Conservation (phyloP, 2,329 filamentous ascomycete species). For the Paradendryphiella salina region DNA sequence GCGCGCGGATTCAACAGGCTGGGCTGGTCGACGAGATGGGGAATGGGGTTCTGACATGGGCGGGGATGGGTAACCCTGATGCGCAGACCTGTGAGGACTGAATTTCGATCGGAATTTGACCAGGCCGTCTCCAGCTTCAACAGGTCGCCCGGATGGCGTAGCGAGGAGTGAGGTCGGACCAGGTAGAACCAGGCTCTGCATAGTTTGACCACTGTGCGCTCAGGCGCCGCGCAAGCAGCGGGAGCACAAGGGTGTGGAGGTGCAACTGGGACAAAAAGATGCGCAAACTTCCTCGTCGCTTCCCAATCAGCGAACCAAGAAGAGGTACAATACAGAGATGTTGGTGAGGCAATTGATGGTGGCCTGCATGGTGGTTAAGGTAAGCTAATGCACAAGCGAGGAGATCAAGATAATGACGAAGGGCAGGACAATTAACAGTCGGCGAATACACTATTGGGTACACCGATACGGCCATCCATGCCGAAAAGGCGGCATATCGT, state of each 20-base stretch:
- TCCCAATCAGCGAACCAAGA: conserved; percentile 24
- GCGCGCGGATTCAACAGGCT: conserved; percentile 39
- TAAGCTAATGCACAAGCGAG: conserved; percentile 37
- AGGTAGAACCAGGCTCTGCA: conserved; percentile 49
- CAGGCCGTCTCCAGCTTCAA: conserved; percentile 43
- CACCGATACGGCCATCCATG: conserved; percentile 12
- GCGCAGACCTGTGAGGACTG: conserved; percentile 43
- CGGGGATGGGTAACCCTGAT: conserved; percentile 53
- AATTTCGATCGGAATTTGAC: conserved; percentile 40
- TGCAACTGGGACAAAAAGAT: conserved; percentile 26
- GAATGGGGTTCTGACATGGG: conserved; percentile 58
- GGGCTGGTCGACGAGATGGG: conserved; percentile 45
- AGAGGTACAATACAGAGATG: conserved; percentile 23
- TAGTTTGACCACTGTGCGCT: conserved; percentile 46
- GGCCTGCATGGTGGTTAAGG: conserved; percentile 40
- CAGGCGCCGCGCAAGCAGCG: conserved; percentile 43
- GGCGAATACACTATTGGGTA: conserved; percentile 19
- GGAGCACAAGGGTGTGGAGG: conserved; percentile 36
- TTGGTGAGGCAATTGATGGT: conserved; percentile 27
- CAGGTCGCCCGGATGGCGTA: conserved; percentile 45
- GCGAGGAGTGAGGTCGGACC: conserved; percentile 43
- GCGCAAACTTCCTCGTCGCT: conserved; percentile 20
- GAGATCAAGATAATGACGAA: conserved; percentile 22
- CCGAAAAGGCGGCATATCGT: conserved; percentile 3
- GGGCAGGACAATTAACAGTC: conserved; percentile 13